Evolutionary conservation across 345 rosid genomes (phyloP), one percentile per base, ranked within the genome.

Genomic region (Bruguiera parviflora): DNA sequence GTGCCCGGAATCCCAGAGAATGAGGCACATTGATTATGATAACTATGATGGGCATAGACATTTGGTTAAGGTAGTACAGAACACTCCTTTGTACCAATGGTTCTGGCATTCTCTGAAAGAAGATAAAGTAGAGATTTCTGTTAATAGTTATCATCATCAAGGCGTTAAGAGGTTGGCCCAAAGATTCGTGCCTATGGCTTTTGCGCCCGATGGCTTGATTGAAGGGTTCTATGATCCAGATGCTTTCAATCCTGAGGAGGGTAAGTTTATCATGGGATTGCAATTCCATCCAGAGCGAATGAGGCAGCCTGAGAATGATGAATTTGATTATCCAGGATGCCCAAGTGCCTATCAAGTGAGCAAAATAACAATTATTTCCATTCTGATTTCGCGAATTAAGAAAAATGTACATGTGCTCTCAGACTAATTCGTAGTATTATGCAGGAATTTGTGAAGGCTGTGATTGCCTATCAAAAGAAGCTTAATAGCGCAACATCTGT

Each of bases 281-380:
- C 98, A 92, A 68, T 92, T 92, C 62, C 98, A 90, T 80, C 96
- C 98, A 0, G 96, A 92, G 77, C 70, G 96, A 66, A 92, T 90
- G 96, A 78, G 95, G 72, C 74, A 58, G 21, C 73, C 84, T 0
- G 84, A 80, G 57, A 59, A 83, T 0, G 89, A 88, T 3, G 84
- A 86, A 61, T 88, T 92, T 24, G 91, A 90, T 78, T 84, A 86
- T 75, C 88, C 92, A 0, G 98, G 98, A 20, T 92, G 98, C 76
- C 89, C 91, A 8, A 61, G 69, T 39, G 91, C 92, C 71, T 92
- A 92, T 74, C 89, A 86, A 93, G 97, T 91, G 53, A 20, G 64
- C 59, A n/a, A 21, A 55, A 21, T 9, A 3, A 2, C 28, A 21
- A 43, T 43, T 43, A 43, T 55, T 55, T 55, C 58, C 28, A 0